Conservation (phyloP, 2,329 filamentous ascomycete genomes). For the Curvularia spicifera region DNA sequence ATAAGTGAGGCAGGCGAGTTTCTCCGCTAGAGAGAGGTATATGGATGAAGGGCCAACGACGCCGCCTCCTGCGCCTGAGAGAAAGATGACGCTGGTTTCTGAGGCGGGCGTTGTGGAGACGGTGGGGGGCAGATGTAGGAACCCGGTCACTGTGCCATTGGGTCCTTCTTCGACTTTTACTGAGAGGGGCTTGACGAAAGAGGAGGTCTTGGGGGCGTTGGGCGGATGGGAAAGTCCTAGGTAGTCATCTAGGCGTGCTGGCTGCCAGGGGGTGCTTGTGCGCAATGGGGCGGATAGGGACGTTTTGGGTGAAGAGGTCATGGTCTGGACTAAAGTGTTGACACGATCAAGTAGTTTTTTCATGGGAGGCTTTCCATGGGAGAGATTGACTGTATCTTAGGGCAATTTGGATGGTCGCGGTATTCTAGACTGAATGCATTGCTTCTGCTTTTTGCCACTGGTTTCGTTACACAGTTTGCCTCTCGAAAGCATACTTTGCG, state of each 20-base stretch:
- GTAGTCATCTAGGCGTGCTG: slow-evolving; percentile 5
- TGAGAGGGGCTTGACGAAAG: slow-evolving; percentile 4
- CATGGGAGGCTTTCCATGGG: slow-evolving; percentile 1
- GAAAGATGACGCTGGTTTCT: slow-evolving; percentile 3
- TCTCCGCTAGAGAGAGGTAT: slow-evolving; percentile 5
- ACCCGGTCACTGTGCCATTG: slow-evolving; percentile 3
- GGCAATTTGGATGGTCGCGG: no score
- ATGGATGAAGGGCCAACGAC: slow-evolving; percentile 7
- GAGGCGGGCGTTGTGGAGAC: neutral
- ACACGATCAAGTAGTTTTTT: slow-evolving; percentile 4
- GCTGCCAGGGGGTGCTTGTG: neutral
- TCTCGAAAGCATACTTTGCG: slow-evolving; percentile 1
- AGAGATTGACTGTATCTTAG: neutral
- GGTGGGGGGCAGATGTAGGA: slow-evolving; percentile 6
- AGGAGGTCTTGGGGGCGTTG: neutral
- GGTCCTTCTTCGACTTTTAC: slow-evolving; percentile 3
- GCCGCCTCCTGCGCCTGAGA: slow-evolving; percentile 4
- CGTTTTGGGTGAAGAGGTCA: neutral
- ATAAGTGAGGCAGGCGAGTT: neutral
- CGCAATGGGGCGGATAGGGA: slow-evolving; percentile 4
- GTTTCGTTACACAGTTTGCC: slow-evolving; percentile 1
- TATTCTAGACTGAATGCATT: neutral
- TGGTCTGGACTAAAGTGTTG: neutral
- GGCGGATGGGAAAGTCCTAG: slow-evolving; percentile 2
- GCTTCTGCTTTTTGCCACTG: neutral